Base-by-base conservation (phyloP, 768 basidiomycete species). In the Rhodotorula graminis region DNA sequence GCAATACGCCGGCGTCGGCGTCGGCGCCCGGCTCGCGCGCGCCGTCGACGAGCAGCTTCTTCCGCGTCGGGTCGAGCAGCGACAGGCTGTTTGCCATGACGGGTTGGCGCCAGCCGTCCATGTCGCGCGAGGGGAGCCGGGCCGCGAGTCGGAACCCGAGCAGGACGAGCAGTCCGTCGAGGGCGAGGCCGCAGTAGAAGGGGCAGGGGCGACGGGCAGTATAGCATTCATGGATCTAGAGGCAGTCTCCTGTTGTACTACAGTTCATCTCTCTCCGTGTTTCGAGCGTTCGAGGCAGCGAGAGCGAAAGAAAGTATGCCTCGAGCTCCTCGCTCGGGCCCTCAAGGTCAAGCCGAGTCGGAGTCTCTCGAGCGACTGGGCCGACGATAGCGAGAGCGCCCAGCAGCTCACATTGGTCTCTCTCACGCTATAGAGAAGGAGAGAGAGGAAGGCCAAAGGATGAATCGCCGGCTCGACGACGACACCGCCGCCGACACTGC, bases 31-130 rank as follows among this genome's bases (percentile, higher is more conserved):
- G 14, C 18, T 23, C 33, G 18, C 46, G 65, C 16, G 49, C 49
- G 27, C 23, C 49, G 58, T 53, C 57, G 31, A 12, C 11, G 55
- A 42, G 50, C 25, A 65, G 65, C 16, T 72, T 72, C 64, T 72
- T 72, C 59, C 47, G 71, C 42, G 64, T 57, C 18, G 63, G 58
- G 1, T 55, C 50, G 23, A 42, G 52, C 23, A 46, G 50, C 19
- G 71, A 72, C 37, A 23, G 71, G 21, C 40, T 68, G 44, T 68
- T 67, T 29, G 42, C 66, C 14, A 67, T 72, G 71, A 23, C 63
- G 42, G 71, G 71, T 2, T 68, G 71, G 66, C n/a, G 71, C 31
- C 49, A 52, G 5, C 53, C 63, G 37, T 50, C 52, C 21, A 27
- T 15, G 27, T 19, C 40, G 40, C 33, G 64, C 21, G 52, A 15